phyloP scores from a whole-genome alignment of 2,329 filamentous ascomycete species.

The Didymella arachidicola region DNA sequence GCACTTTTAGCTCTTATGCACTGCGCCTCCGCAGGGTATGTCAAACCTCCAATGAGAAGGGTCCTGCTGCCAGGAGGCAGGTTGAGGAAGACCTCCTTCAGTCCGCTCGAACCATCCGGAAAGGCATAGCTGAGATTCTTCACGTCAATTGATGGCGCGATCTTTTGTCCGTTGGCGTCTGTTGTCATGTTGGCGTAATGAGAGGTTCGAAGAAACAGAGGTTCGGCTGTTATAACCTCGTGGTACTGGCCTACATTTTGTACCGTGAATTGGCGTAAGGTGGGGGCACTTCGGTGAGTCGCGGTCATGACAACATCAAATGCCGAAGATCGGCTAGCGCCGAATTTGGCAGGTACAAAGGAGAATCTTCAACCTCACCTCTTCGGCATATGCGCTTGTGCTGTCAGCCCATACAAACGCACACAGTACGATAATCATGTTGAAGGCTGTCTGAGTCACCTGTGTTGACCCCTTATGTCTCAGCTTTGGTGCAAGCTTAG shows the following conservation, averaged over 20 bases:
- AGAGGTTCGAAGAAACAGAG: too few relatives aligned
- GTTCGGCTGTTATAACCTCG: neutral
- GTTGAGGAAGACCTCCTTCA: conserved; percentile 75
- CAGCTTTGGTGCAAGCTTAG: neutral
- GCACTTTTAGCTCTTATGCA: neutral
- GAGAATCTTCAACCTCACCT: conserved; percentile 6
- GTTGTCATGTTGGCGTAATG: conserved; percentile 29
- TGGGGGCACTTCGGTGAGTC: conserved; percentile 13
- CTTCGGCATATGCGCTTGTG: conserved; percentile 7
- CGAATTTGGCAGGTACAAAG: conserved; percentile 12
- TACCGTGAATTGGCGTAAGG: conserved; percentile 12
- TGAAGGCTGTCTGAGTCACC: neutral
- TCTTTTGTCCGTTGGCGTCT: conserved; percentile 26
- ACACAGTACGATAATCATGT: neutral
- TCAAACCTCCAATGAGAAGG: conserved; percentile 80
- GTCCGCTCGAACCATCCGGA: conserved; percentile 81
- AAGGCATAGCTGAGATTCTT: conserved; percentile 86
- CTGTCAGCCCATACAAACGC: neutral
- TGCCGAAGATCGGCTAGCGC: conserved; percentile 18
- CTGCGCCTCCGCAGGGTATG: neutral
- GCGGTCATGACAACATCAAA: conserved; percentile 18
- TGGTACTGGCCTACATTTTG: conserved; percentile 14
- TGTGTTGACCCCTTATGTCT: neutral
- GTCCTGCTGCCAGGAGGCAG: conserved; percentile 86
- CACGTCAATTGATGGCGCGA: conserved; percentile 72